These are phyloP conservation scores for Geoglossum cookeanum DNA, from an alignment of 2,329 filamentous ascomycete species.

Conservation along the genomic window DNA sequence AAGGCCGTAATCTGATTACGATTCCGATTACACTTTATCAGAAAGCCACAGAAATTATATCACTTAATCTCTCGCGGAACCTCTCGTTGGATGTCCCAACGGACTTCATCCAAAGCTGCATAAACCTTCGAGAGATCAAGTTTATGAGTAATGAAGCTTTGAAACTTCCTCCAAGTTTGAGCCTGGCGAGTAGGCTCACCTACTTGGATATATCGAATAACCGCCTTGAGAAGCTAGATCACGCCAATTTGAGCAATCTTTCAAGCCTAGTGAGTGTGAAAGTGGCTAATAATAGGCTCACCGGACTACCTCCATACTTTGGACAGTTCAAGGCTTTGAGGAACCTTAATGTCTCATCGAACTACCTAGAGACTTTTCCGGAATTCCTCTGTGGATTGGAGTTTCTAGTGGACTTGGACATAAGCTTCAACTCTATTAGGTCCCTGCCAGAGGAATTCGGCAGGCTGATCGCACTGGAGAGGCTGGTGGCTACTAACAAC, in stretches of 20 bases:
- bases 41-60: constrained; percentile 81
- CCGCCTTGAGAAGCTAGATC: constrained; percentile 66
- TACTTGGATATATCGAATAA: constrained; percentile 94
- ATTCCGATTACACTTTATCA: constrained; percentile 91
- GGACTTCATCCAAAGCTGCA: constrained; percentile 89
- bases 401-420: constrained; percentile 76
- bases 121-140: constrained; percentile 83
- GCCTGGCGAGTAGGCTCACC: constrained; percentile 61
- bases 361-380: constrained; percentile 72
- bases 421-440: constrained; percentile 88
- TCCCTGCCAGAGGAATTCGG: constrained; percentile 62
- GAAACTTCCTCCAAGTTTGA: constrained; percentile 66
- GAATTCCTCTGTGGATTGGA: constrained; percentile 65
- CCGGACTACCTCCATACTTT: constrained; percentile 63
- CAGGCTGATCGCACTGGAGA: constrained; percentile 59
- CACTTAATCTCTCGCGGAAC: constrained; percentile 83
- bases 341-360: constrained; percentile 82
- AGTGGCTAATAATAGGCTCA: constrained; percentile 80
- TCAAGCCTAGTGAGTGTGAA: constrained; percentile 71
- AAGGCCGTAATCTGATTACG: constrained; percentile 75
- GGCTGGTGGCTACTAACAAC: constrained; percentile 92
- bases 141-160: constrained; percentile 88
- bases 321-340: constrained; percentile 59
- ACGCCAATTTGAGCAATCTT: constrained; percentile 61
- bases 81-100: constrained; percentile 80